Evolutionary conservation across 2,329 filamentous ascomycete genomes (phyloP), one percentile per base, ranked within the genome.

Genomic region (Fusarium ramigenum): DNA sequence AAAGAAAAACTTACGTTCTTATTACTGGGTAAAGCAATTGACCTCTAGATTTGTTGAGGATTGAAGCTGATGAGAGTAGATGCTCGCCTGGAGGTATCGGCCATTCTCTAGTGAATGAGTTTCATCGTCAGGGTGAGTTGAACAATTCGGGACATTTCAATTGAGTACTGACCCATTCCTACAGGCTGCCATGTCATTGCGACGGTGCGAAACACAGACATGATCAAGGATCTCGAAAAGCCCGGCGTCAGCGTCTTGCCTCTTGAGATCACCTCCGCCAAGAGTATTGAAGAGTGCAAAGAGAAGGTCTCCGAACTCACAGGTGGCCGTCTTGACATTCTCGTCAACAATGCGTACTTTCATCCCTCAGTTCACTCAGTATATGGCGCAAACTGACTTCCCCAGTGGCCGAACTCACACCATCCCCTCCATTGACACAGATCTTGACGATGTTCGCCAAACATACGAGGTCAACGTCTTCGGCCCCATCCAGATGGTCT

Each of bases 81-180:
- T 90, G 88, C 76, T 86, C 88, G 11, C 87, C 88, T 4, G 88
- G 88, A 19, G 88, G 88, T 36, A 90, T 90, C 65, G 88, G 88
- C 43, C 84, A 88, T 75, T 86, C 85, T 6, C 61, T 90, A 16
- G 88, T 85, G 21, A 75, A 84, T 4, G 87, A 88, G 69, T 90
- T 89, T 58, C 85, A 89, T 43, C 80, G 78, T 16, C 84, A 84
- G 80, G 88, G 88, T 88, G 62, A 39, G 63, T 67, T 5, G 7
- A 3, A 12, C 3, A 1, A 2, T 9, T 2, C 1, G 2, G 1
- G 2, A 21, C 3, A 15, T 1, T 1, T 12, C 10, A 19, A 19
- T 19, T 7, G 15, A 43, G 28, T 9, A 25, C 25, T 30, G 4
- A 16, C 44, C 66, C 8, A 66, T 8, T 4, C 2, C 14, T 4